Percentiles rank a stretch among this genome's conserved stretches.
These are phyloP conservation scores for Beauveria sp. DNA, from an alignment of 2,329 filamentous ascomycete genomes.

Conservation along the genomic window DNA sequence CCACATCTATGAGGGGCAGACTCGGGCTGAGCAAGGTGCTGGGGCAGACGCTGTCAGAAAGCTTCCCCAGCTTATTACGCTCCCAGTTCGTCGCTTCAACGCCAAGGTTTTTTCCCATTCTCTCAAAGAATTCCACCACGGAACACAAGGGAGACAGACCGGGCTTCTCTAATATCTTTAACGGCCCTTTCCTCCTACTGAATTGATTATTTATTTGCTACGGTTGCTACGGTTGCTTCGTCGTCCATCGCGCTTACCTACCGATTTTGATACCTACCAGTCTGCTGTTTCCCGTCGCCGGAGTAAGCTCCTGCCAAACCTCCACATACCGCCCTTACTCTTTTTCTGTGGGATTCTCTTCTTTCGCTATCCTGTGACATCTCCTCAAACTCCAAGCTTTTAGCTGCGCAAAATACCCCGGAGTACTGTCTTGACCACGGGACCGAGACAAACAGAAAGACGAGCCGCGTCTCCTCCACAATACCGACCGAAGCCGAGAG, in stretches of 20 bases:
- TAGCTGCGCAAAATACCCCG: neutral
- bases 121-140: neutral
- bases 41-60: neutral
- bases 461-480: neutral
- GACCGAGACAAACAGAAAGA: neutral
- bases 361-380: neutral
- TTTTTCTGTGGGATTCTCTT: neutral
- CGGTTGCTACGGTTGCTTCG: neutral
- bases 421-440: neutral
- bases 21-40: neutral
- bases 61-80: constrained; percentile 1
- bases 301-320: too few species aligned
- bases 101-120: neutral
- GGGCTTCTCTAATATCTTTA: neutral
- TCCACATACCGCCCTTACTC: neutral
- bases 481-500: neutral
- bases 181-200: neutral
- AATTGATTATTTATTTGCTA: neutral
- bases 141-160: neutral
- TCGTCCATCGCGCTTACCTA: neutral
- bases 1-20: constrained; percentile 4
- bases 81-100: neutral
- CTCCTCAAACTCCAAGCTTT: neutral
- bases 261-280: neutral
- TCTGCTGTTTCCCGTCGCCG: too few species aligned